These are phyloP conservation scores for Pseudogymnoascus sp. DNA, from an alignment of 2,329 filamentous ascomycete species.

Conservation along the genomic window DNA sequence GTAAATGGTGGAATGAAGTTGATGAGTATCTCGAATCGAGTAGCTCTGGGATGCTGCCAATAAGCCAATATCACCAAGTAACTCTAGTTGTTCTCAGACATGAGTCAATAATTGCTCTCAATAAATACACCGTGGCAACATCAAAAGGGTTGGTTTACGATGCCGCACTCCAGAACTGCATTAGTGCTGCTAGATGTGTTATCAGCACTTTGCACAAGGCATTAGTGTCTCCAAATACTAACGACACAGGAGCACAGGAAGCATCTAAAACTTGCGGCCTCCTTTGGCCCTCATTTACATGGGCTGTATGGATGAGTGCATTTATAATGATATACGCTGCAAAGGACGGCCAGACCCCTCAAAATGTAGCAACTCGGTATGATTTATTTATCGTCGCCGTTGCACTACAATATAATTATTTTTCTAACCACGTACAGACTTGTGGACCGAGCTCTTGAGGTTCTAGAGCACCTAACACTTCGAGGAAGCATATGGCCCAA, in stretches of 20 bases:
- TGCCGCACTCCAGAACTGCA: conserved; percentile 37
- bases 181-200: conserved; percentile 35
- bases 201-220: conserved; percentile 29
- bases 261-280: conserved; percentile 21
- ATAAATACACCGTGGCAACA: conserved; percentile 36
- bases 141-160: conserved; percentile 32
- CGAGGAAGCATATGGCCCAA: conserved; percentile 32
- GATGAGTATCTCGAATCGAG: conserved; percentile 34
- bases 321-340: conserved; percentile 39
- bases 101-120: conserved; percentile 38
- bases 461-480: conserved; percentile 28
- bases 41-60: conserved; percentile 11
- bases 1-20: conserved; percentile 40
- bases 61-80: conserved; percentile 29
- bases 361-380: conserved; percentile 28
- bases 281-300: conserved; percentile 40
- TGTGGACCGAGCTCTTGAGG: conserved; percentile 18
- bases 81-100: conserved; percentile 34
- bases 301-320: conserved; percentile 40
- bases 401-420: not conserved
- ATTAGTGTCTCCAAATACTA: not conserved
- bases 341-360: conserved; percentile 31
- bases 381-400: not conserved
- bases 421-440: conserved; percentile 18
- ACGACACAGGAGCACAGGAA: not conserved